Evolutionary conservation across 495 filamentous ascomycete genomes (phyloP), one percentile per base, ranked within the genome.

Genomic region (Penicillium flavigenum): DNA sequence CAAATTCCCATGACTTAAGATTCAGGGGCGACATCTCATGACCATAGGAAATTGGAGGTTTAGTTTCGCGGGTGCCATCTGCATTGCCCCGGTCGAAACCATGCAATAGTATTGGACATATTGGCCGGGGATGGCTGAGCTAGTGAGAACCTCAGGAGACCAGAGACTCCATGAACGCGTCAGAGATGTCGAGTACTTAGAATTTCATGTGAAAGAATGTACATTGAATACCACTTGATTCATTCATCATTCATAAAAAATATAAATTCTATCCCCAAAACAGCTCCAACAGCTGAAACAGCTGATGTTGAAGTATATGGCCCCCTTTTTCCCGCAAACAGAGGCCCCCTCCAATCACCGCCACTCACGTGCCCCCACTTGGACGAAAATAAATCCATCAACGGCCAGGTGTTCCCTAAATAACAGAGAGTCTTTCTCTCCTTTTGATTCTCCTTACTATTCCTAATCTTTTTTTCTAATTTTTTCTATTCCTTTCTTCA

Each of bases 401-500:
- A 64, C 63, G 56, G 66, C 67, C 67, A 70, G 71, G 60, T 72
- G 68, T 71, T 68, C 65, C 63, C 59, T 66, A 60, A 64, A 60
- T 63, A 59, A 56, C 60, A 55, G 39, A 32, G 50, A 27, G 36
- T 44, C 39, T 65, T 52, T 54, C 51, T 54, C 51, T 62, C 50
- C 45, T 57, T 54, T 60, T 57, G 36, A 42, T 43, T 48, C 46
- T 57, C 34, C 39, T 39, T 24, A 46, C 55, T 60, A 49, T 51
- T 51, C 22, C 46, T 41, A 26, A 34, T 38, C 26, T 51, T 47
- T 60, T 62, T 57, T 14, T 53, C 55, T 59, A 31, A 39, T 51
- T 47, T 44, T 38, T 39, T 44, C 54, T 58, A 43, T 55, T 38
- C 6, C 34, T 36, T 56, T 19, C 51, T 47, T 57, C 55, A 59